Evolutionary conservation across 768 basidiomycete species (phyloP).

Genomic region (Lactifluus volemus): DNA sequence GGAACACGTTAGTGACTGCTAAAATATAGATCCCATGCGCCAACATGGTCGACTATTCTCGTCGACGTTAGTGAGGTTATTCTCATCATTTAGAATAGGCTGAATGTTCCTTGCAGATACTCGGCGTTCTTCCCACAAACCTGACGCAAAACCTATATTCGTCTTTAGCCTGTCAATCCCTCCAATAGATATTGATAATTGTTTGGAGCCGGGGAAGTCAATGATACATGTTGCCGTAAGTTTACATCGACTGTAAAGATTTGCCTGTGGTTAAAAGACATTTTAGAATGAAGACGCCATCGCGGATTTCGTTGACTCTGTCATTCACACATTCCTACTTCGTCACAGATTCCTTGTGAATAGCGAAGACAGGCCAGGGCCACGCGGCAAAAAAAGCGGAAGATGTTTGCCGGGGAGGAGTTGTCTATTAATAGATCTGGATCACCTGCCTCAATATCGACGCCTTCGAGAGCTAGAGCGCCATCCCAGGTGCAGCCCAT

Average conservation of each 20-base stretch:
- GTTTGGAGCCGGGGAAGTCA: slow-evolving; percentile 70
- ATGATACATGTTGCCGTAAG: slow-evolving; percentile 59
- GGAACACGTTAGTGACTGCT: slow-evolving; percentile 17
- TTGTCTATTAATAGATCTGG: neutral
- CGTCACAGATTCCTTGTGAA: slow-evolving; percentile 47
- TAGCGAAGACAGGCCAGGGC: slow-evolving; percentile 24
- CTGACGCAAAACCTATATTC: slow-evolving; percentile 74
- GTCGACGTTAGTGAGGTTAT: slow-evolving; percentile 1
- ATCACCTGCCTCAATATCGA: neutral
- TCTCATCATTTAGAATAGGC: slow-evolving; percentile 12
- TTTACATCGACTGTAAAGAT: neutral
- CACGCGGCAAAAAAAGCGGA: slow-evolving; percentile 47
- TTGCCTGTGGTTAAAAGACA: slow-evolving; percentile 2
- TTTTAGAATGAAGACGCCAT: slow-evolving; percentile 52
- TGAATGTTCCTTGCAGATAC: slow-evolving; percentile 30
- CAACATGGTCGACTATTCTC: neutral
- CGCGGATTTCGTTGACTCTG: slow-evolving; percentile 44
- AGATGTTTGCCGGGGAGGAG: slow-evolving; percentile 19
- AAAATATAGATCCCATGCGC: slow-evolving; percentile 12
- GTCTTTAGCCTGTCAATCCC: slow-evolving; percentile 70
- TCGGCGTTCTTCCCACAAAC: slow-evolving; percentile 70
- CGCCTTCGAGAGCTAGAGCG: neutral
- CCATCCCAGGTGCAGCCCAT: neutral
- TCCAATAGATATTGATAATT: slow-evolving; percentile 60
- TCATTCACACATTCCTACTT: slow-evolving; percentile 53